Evolutionary conservation across 2,329 filamentous ascomycete genomes (phyloP), one percentile per base, ranked within the genome.

Genomic region (Emericellopsis cladophorae): DNA sequence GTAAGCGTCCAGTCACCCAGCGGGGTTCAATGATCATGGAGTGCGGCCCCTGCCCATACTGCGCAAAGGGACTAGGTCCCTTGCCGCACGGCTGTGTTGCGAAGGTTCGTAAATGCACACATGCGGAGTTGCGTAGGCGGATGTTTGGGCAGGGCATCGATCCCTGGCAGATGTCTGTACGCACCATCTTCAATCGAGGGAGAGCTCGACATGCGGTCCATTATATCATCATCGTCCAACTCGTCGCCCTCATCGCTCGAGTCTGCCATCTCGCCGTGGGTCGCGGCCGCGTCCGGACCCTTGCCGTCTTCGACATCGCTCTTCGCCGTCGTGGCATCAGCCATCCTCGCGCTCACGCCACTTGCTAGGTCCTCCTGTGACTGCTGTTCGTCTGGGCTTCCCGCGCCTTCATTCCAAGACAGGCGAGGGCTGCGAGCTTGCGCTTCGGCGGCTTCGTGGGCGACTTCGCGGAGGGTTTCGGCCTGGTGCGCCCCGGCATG

Each of bases 121-220:
- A 10, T 23, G 21, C 36, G 36, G 7, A 29, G 12, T 9, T 29
- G 2, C 26, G 26, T 7, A 21, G 18, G 18, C 18, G 18, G 18
- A 4, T 16, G 4, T 22, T 38, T 23, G 21, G 36, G 36, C 6
- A 38, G 22, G 22, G 21, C 4, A 15, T 64, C 65, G 47, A 64
- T 55, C 53, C 53, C 64, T 63, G 46, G 45, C 55, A 53, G 52
- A 57, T 57, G 51, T 54, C 53, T 52, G 66, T 69, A 92, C 88
- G 74, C 80, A 98, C 90, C 90, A 82, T 96, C 90, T 71, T 94
- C 88, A 63, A 98, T 98, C 53, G 90, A 96, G 57, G 92, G 92
- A 54, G 90, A 96, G 63, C 89, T 96, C 54, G 90, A 96, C 50
- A 98, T 95, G 64, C 92, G 92, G 68, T 96, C 92, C 84, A 94